Evolutionary conservation across 345 rosid species (phyloP).

Genomic region (Populus davidiana): DNA sequence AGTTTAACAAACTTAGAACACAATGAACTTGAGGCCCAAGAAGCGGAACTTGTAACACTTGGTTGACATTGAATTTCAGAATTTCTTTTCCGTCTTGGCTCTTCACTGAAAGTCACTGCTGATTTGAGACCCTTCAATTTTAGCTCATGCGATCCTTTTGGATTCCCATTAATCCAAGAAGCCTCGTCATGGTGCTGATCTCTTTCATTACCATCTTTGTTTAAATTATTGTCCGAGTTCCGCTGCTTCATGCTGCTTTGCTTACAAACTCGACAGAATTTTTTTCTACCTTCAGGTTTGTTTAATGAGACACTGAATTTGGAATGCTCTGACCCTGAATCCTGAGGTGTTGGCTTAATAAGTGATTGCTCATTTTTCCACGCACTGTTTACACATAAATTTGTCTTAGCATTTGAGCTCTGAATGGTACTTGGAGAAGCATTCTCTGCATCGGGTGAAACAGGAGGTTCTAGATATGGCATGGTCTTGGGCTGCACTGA

Average conservation of each 20-base stretch:
- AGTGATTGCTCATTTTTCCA: neutral
- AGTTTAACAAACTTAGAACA: neutral
- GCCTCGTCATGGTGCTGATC: neutral
- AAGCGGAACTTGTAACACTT: too few species aligned
- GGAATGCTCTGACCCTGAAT: neutral
- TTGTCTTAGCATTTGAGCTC: neutral
- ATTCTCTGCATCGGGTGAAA: neutral
- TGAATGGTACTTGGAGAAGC: neutral
- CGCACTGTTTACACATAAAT: neutral
- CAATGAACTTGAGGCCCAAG: neutral
- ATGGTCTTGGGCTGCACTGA: too few species aligned
- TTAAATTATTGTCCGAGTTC: neutral
- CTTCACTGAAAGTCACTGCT: neutral
- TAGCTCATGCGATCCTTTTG: too few species aligned
- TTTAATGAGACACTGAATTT: neutral
- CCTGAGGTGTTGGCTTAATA: neutral
- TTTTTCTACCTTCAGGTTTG: neutral
- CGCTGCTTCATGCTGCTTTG: neutral
- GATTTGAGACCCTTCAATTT: neutral
- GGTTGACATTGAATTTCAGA: neutral
- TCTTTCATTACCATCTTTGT: neutral
- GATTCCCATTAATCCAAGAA: neutral
- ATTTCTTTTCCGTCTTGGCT: neutral
- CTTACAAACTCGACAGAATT: slow-evolving; percentile 7
- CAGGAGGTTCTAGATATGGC: too few species aligned